Conservation (phyloP, 164 flowering plant genomes). For the Berberis vulgaris region DNA sequence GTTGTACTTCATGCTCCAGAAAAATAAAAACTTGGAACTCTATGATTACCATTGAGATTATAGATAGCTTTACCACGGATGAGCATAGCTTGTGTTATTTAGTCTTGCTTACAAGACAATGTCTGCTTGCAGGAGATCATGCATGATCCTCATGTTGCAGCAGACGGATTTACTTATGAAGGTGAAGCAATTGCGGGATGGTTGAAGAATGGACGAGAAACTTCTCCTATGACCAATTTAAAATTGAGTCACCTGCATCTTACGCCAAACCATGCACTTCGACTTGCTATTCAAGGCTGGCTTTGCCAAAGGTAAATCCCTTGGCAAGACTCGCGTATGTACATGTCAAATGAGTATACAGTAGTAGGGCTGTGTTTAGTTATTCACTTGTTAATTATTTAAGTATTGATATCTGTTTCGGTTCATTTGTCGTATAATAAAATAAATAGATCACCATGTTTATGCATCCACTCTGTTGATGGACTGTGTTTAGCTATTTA, state of each 20-base stretch:
- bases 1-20: neutral
- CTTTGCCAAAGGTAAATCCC: slow-evolving; percentile 30
- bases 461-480: no score
- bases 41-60: neutral
- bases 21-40: neutral
- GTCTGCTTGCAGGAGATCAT: slow-evolving; percentile 7
- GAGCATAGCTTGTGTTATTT: neutral
- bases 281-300: slow-evolving; percentile 31
- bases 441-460: no score
- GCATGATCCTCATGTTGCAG: slow-evolving; percentile 7
- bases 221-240: slow-evolving; percentile 8
- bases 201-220: slow-evolving; percentile 1
- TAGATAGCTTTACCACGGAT: neutral
- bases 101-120: neutral
- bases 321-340: neutral
- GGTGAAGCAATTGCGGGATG: slow-evolving; percentile 4
- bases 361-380: neutral
- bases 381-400: no score
- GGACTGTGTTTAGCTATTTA: no score
- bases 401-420: no score
- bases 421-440: no score
- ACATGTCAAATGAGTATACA: neutral
- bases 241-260: neutral
- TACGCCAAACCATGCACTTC: slow-evolving; percentile 2
- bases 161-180: slow-evolving; percentile 7